Percentiles rank a stretch among this genome's conserved stretches.
These are phyloP conservation scores for Hypholoma fasciculare DNA, from an alignment of 768 basidiomycete species.

Conservation along the genomic window DNA sequence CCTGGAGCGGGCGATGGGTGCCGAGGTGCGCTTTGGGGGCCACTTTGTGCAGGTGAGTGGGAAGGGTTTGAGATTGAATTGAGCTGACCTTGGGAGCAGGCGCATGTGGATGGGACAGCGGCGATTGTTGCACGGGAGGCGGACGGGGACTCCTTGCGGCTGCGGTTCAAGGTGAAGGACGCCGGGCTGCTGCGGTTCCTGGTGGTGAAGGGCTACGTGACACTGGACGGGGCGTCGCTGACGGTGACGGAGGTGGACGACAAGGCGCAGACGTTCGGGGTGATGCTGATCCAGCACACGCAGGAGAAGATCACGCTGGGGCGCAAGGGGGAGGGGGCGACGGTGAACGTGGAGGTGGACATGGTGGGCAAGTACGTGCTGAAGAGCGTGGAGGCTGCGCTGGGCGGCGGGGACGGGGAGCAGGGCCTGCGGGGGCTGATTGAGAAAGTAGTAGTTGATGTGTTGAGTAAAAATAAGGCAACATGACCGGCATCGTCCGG, in stretches of 20 bases:
- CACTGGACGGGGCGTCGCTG: constrained; percentile 92
- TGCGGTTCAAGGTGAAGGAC: constrained; percentile 50
- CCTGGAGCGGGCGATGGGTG: constrained; percentile 92
- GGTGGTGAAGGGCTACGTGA: constrained; percentile 92
- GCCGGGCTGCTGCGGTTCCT: constrained; percentile 70
- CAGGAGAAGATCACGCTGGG: constrained; percentile 85
- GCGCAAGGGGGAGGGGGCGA: constrained; percentile 71
- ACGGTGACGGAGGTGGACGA: constrained; percentile 85
- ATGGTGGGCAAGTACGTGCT: constrained; percentile 92
- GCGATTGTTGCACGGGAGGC: constrained; percentile 59
- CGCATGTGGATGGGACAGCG: constrained; percentile 91
- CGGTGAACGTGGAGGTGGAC: constrained; percentile 94
- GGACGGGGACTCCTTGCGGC: constrained; percentile 89
- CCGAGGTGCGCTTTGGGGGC: constrained; percentile 90
- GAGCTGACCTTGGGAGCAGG: constrained; percentile 44
- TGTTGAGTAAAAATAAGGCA: constrained; percentile 42
- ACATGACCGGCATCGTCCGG: background rate
- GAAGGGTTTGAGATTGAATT: too few species aligned
- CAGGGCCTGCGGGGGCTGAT: constrained; percentile 46
- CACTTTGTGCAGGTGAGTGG: constrained; percentile 89
- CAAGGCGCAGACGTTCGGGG: constrained; percentile 60
- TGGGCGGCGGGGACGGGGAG: constrained; percentile 54
- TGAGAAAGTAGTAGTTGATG: constrained; percentile 57
- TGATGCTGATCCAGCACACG: constrained; percentile 97
- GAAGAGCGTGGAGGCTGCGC: constrained; percentile 74